A percentile compares a stretch with the other conserved stretches of the same genome.
Evolutionary conservation across 2,329 filamentous ascomycete genomes (phyloP).

Genomic region (Amylocarpus encephaloides): DNA sequence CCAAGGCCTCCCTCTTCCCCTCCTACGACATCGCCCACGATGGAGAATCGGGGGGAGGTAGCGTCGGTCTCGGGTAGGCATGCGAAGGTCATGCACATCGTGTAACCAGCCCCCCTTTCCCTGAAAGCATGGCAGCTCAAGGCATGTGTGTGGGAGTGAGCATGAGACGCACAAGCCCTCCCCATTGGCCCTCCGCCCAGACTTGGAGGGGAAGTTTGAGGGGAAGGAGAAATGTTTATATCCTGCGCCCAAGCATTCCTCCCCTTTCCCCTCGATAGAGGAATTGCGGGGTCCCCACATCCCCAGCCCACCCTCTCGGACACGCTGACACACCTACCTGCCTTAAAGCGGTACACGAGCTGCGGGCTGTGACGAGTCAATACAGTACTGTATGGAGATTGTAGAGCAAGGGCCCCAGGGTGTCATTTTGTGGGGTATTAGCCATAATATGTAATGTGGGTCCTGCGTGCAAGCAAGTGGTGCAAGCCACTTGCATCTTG

Average conservation of each 20-base stretch:
- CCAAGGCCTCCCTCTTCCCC: not conserved
- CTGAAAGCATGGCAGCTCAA: not conserved
- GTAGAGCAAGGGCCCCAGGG: not conserved
- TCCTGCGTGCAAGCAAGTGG: not conserved
- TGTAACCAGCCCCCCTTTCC: not conserved
- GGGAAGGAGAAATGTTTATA: too few relatives aligned
- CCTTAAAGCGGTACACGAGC: not conserved
- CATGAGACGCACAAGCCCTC: too few relatives aligned
- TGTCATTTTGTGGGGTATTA: not conserved
- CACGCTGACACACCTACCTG: too few relatives aligned
- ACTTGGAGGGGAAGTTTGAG: too few relatives aligned
- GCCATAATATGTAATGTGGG: not conserved
- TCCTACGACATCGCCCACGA: not conserved
- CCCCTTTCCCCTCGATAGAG: not conserved
- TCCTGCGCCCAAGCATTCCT: not conserved
- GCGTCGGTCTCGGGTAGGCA: not conserved
- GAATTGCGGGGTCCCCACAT: conserved; percentile 5
- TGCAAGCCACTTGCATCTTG: too few relatives aligned
- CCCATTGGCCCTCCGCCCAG: too few relatives aligned
- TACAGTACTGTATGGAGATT: not conserved
- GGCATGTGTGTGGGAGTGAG: not conserved
- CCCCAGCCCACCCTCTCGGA: not conserved
- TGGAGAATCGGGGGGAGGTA: not conserved
- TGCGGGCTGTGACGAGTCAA: not conserved
- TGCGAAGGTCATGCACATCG: conserved; percentile 1